Evolutionary conservation across 352 stramenopile species (phyloP).

Genomic region (Phytophthora cryptogea): DNA sequence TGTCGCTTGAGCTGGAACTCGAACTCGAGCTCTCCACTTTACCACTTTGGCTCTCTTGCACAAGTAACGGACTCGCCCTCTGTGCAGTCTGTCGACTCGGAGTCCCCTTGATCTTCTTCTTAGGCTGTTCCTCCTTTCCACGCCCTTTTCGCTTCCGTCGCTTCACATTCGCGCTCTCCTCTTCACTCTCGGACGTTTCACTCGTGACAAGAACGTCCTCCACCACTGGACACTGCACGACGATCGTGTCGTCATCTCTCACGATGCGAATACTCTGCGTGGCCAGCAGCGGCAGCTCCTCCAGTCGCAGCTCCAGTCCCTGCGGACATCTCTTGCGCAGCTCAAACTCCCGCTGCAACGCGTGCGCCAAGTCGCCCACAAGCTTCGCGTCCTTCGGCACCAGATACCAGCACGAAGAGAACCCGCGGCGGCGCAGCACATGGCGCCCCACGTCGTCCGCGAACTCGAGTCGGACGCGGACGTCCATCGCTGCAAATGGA

Average conservation of each 20-base stretch:
- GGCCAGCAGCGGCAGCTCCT: constrained; percentile 62
- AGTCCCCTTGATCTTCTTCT: constrained; percentile 18
- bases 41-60: constrained; percentile 4
- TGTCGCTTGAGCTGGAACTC: constrained; percentile 13
- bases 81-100: neutral
- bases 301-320: constrained; percentile 59
- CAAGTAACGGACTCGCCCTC: neutral
- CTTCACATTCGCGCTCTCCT: neutral
- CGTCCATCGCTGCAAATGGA: constrained; percentile 6
- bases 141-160: constrained; percentile 19
- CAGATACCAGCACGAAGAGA: constrained; percentile 72
- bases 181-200: constrained; percentile 15
- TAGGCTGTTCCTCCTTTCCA: constrained; percentile 9
- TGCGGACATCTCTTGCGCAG: constrained; percentile 45
- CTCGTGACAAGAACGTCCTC: neutral
- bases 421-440: constrained; percentile 50
- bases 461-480: constrained; percentile 55
- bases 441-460: constrained; percentile 50
- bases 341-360: constrained; percentile 62
- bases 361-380: constrained; percentile 66
- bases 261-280: constrained; percentile 63
- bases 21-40: constrained; percentile 20
- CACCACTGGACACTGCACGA: constrained; percentile 46
- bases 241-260: constrained; percentile 65
- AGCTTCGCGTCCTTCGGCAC: constrained; percentile 47